Base-by-base conservation (phyloP, 2,329 filamentous ascomycete species). In the Neonectria neomacrospora region DNA sequence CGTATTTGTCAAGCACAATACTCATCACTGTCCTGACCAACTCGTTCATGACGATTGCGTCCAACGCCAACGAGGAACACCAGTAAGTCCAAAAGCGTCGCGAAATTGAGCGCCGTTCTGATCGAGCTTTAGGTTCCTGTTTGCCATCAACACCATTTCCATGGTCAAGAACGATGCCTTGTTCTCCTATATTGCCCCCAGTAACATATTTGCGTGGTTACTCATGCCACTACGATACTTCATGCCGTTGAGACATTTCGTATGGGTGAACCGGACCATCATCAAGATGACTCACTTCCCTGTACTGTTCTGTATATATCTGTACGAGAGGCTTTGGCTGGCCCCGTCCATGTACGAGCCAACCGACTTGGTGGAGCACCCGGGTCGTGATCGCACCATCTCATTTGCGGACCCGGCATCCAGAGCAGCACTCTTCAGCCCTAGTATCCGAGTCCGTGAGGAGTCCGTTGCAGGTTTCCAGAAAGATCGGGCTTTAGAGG, bases 151-250 rank as follows among this genome's bases (percentile, higher is more conserved):
- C 75, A 96, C 95, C 5, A 97, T 97, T 53, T 96, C 93, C 5
- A 96, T 97, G 92, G 95, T 97, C 68, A 98, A 97, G 78, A 97
- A 96, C n/a, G 95, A 98, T 76, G 92, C 94, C 0, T 82, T 97
- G 0, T 98, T 98, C 81, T 96, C 93, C 3, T 97, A 97, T 75
- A 88, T 97, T 64, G 92, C 95, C 1, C 95, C 95, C 0, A 91
- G 92, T 14, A 98, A 98, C 75, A 91, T 97, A 30, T 86, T 97
- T 66, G 94, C 93, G 1, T 98, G 94, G 95, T 75, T 95, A 0
- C 82, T 97, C 28, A 94, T 94, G 72, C 95, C 95, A 0, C 77
- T 96, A 47, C 87, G 94, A 66, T 97, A 91, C 75, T 81, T 89
- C 71, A 89, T 97, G 81, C 89, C 94, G 0, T 89, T 97, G 70